phyloP scores from a whole-genome alignment of 2,329 filamentous ascomycete genomes.

The Cladosporium halotolerans region DNA sequence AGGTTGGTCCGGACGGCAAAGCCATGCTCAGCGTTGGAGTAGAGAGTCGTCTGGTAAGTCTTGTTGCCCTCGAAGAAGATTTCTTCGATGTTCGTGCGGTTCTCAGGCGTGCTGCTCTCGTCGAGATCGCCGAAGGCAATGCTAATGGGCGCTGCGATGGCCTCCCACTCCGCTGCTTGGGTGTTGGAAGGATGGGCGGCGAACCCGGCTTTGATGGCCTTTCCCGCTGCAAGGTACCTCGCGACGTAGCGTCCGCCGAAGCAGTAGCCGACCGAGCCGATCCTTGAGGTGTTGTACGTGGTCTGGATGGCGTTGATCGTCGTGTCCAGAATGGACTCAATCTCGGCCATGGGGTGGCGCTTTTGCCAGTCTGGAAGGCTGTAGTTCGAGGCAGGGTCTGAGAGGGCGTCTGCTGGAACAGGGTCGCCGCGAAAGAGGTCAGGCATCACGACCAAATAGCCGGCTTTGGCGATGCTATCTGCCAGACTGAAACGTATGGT shows the following conservation, averaged over 20 bases:
- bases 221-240: constrained; percentile 53
- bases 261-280: constrained; percentile 67
- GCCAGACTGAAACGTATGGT: constrained; percentile 22
- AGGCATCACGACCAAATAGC: constrained; percentile 29
- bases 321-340: constrained; percentile 44
- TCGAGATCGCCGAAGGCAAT: constrained; percentile 43
- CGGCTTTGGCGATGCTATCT: constrained; percentile 28
- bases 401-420: constrained; percentile 22
- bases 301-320: constrained; percentile 43
- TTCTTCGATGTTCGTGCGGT: constrained; percentile 22
- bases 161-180: constrained; percentile 57
- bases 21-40: constrained; percentile 29
- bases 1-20: constrained; percentile 30
- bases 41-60: constrained; percentile 29
- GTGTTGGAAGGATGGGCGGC: constrained; percentile 66
- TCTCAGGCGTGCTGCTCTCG: constrained; percentile 16
- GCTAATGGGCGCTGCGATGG: constrained; percentile 61
- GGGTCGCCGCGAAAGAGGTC: constrained; percentile 32
- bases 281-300: constrained; percentile 46
- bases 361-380: constrained; percentile 38
- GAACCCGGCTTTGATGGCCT: constrained; percentile 55
- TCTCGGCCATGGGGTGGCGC: constrained; percentile 38
- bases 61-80: constrained; percentile 25
- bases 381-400: constrained; percentile 30
- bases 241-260: constrained; percentile 71